phyloP scores from a whole-genome alignment of 1,139 yeast genomes.

The Blastobotrys apis region DNA sequence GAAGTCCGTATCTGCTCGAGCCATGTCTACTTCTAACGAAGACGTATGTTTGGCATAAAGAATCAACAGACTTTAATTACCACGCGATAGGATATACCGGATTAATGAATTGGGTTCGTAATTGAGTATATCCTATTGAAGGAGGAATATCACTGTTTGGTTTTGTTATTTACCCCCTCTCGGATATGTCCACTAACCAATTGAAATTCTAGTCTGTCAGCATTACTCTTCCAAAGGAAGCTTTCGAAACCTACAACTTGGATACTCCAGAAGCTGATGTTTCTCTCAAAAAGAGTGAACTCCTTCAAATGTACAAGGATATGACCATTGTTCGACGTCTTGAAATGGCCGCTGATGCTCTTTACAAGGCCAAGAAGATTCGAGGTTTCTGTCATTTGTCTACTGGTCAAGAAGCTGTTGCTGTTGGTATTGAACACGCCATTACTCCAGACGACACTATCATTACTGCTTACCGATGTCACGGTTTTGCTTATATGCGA shows the following conservation, averaged over 20 bases:
- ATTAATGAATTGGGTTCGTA: too few relatives aligned
- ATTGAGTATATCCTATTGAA: too few relatives aligned
- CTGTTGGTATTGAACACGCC: conserved; percentile 97
- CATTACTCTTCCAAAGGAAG: conserved; percentile 63
- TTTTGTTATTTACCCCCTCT: too few relatives aligned
- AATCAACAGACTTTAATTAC: too few relatives aligned
- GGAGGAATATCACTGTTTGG: background rate
- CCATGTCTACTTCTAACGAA: conserved; percentile 13
- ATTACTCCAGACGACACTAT: conserved; percentile 78
- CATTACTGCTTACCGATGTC: conserved; percentile 97
- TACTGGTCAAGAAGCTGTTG: conserved; percentile 98
- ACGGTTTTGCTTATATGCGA: conserved; percentile 94
- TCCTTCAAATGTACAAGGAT: conserved; percentile 93
- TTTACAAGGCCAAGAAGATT: conserved; percentile 96
- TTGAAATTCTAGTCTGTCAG: conserved; percentile 23
- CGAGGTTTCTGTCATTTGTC: conserved; percentile 98
- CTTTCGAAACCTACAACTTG: conserved; percentile 83
- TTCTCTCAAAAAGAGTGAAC: conserved; percentile 71
- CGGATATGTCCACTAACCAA: conserved; percentile 1
- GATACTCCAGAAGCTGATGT: conserved; percentile 62
- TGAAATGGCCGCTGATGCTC: conserved; percentile 98
- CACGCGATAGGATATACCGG: too few relatives aligned
- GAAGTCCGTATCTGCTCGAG: conserved; percentile 11
- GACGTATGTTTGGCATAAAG: conserved; percentile 10
- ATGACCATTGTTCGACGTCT: conserved; percentile 90